Evolutionary conservation across 306 rosid genomes (phyloP).

Genomic region (Luffa aegyptiaca): DNA sequence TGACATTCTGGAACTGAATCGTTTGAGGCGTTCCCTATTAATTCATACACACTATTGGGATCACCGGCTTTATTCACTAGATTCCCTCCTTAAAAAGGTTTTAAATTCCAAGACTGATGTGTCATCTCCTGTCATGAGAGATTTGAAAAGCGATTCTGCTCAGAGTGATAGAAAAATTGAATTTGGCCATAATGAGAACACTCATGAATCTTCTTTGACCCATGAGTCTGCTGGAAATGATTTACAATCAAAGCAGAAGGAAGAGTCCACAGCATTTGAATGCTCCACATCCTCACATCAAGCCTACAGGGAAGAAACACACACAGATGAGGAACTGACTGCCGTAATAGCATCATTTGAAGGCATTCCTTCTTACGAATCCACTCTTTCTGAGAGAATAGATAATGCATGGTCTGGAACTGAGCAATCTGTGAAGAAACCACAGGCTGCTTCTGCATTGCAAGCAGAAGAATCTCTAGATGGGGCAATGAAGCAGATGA

Average conservation of each 20-base stretch:
- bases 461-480: conserved; percentile 26
- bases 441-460: conserved; percentile 17
- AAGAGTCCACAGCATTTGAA: conserved; percentile 21
- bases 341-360: conserved; percentile 14
- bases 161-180: conserved; percentile 28
- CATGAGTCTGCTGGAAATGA: conserved; percentile 31
- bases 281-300: conserved; percentile 12
- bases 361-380: conserved; percentile 28
- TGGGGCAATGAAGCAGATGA: conserved; percentile 18
- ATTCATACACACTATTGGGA: conserved; percentile 86
- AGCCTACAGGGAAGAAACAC: conserved; percentile 29
- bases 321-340: conserved; percentile 36
- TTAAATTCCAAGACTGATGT: conserved; percentile 30
- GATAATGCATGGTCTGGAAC: conserved; percentile 96
- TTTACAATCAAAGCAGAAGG: conserved; percentile 17
- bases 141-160: conserved; percentile 29
- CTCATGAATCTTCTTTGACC: conserved; percentile 22
- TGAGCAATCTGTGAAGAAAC: conserved; percentile 34
- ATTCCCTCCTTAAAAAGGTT: conserved; percentile 43
- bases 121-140: conserved; percentile 25
- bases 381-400: conserved; percentile 87
- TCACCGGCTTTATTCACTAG: conserved; percentile 54
- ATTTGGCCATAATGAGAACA: conserved; percentile 20
- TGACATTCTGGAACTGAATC: conserved; percentile 75
- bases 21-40: conserved; percentile 66